A percentile compares a stretch with the other conserved stretches of the same genome.
Conservation (phyloP, 208 protist species). For the Zelonia costaricensis region DNA sequence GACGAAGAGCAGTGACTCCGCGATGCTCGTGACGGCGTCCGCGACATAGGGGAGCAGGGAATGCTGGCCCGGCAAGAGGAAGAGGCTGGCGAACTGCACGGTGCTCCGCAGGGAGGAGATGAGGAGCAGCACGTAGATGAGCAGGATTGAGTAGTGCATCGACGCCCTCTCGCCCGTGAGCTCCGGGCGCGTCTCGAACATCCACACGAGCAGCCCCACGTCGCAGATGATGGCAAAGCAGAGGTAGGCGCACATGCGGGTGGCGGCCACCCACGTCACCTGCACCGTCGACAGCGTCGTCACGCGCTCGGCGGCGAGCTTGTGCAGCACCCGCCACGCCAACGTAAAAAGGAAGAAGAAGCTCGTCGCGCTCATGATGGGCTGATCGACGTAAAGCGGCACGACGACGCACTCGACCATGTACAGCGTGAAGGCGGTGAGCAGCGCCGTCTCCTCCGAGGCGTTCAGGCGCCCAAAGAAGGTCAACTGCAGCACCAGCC, state of each 20-base stretch:
- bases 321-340: slow-evolving; percentile 58
- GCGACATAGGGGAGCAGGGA: slow-evolving; percentile 45
- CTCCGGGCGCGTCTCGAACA: slow-evolving; percentile 19
- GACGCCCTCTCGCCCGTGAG: slow-evolving; percentile 18
- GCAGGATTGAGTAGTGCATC: slow-evolving; percentile 31
- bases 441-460: slow-evolving; percentile 40
- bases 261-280: slow-evolving; percentile 15
- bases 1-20: slow-evolving; percentile 45
- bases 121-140: slow-evolving; percentile 38
- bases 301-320: slow-evolving; percentile 63
- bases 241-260: slow-evolving; percentile 32
- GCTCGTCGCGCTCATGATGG: slow-evolving; percentile 31
- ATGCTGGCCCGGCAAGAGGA: slow-evolving; percentile 23
- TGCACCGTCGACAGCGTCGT: slow-evolving; percentile 29
- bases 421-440: slow-evolving; percentile 41
- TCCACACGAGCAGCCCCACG: slow-evolving; percentile 16
- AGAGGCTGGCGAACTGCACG: slow-evolving; percentile 26
- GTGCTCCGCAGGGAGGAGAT: slow-evolving; percentile 24
- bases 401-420: slow-evolving; percentile 56
- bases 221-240: slow-evolving; percentile 28
- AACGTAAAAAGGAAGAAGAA: slow-evolving; percentile 37
- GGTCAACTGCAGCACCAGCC: slow-evolving; percentile 31
- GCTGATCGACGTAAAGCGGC: slow-evolving; percentile 45
- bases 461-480: slow-evolving; percentile 76
- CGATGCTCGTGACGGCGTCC: slow-evolving; percentile 32